phyloP scores from a whole-genome alignment of 2,329 filamentous ascomycete species.

The Dryadomyces sulphureus region DNA sequence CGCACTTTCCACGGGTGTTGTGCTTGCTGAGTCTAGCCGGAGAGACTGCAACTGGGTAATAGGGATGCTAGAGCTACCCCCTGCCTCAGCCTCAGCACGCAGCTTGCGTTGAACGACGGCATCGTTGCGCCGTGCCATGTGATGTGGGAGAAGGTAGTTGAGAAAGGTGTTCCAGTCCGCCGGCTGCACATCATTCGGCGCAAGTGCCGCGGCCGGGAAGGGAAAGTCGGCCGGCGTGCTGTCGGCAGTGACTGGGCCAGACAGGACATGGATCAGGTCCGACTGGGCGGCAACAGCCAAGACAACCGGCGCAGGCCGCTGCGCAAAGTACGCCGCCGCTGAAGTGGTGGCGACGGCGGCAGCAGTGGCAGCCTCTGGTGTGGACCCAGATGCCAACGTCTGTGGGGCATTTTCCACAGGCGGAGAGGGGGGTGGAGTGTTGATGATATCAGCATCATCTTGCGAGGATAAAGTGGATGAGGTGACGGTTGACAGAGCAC shows the following conservation, averaged over 20 bases:
- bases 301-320: constrained; percentile 20
- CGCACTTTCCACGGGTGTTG: background rate
- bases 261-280: constrained; percentile 14
- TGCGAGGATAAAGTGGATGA: background rate
- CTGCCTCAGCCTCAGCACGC: constrained; percentile 22
- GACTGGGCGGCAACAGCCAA: constrained; percentile 1
- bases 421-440: constrained; percentile 33
- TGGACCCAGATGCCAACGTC: constrained; percentile 2
- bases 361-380: constrained; percentile 9
- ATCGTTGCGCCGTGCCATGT: constrained; percentile 27
- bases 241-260: constrained; percentile 18
- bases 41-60: background rate
- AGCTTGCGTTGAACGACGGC: constrained; percentile 34
- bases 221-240: constrained; percentile 29
- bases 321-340: constrained; percentile 31
- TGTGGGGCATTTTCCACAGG: constrained; percentile 19
- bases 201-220: constrained; percentile 21
- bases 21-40: too few relatives aligned
- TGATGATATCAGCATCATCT: constrained; percentile 25
- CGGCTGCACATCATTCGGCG: constrained; percentile 26
- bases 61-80: constrained; percentile 4
- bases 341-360: constrained; percentile 17
- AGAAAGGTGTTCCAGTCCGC: constrained; percentile 47
- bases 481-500: constrained; percentile 12
- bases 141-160: constrained; percentile 38